These are phyloP conservation scores for Gyrodon lividus DNA, from an alignment of 768 basidiomycete genomes.

Conservation along the genomic window DNA sequence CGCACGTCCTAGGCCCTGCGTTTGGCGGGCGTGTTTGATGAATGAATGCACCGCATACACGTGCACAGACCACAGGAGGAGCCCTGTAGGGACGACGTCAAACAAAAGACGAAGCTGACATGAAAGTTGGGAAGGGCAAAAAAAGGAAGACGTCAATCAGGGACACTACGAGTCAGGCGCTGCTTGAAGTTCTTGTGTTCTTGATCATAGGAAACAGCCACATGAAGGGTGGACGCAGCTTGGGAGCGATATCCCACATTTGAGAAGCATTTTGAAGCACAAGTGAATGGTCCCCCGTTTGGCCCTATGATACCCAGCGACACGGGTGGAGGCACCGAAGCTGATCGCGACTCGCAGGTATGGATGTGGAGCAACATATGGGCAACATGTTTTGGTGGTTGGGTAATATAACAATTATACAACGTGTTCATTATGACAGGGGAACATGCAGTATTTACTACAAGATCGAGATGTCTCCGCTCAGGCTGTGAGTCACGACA, in stretches of 20 bases:
- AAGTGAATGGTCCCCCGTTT: too few species aligned
- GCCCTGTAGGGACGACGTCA: neutral
- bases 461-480: neutral
- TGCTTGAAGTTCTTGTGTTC: too few species aligned
- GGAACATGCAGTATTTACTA: neutral
- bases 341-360: neutral
- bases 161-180: neutral
- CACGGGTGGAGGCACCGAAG: too few species aligned
- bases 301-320: too few species aligned
- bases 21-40: slow-evolving; percentile 14
- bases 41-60: slow-evolving; percentile 20
- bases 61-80: slow-evolving; percentile 1
- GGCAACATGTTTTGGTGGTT: slow-evolving; percentile 13
- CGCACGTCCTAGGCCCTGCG: slow-evolving; percentile 20
- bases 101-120: neutral
- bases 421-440: slow-evolving; percentile 14
- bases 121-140: neutral
- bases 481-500: neutral
- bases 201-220: neutral
- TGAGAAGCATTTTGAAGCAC: too few species aligned
- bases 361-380: slow-evolving; percentile 5
- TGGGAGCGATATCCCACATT: too few species aligned
- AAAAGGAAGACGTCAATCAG: slow-evolving; percentile 14
- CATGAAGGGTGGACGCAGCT: slow-evolving; percentile 1
- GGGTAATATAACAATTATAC: slow-evolving; percentile 10